Conservation (phyloP, 2,329 filamentous ascomycete species). For the Penicillium psychrosexuale region DNA sequence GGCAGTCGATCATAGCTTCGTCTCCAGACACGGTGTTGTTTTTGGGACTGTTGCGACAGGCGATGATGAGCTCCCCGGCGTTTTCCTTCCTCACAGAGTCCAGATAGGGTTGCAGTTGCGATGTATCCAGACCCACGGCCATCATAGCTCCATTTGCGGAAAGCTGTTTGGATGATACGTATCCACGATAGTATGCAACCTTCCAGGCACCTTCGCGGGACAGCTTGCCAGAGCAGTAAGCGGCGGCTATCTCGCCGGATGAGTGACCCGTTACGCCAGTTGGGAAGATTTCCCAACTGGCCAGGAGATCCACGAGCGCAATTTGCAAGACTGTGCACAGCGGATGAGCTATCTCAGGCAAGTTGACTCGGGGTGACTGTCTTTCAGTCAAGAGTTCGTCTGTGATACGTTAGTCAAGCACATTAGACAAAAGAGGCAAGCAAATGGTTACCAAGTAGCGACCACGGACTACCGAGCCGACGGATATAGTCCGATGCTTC, state of each 20-base stretch:
- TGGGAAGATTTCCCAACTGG: conserved; percentile 24
- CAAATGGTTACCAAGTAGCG: conserved; percentile 18
- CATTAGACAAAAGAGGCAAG: not conserved
- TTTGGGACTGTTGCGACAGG: conserved; percentile 30
- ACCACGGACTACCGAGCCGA: conserved; percentile 25
- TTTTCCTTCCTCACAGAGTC: conserved; percentile 5
- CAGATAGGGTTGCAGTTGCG: conserved; percentile 18
- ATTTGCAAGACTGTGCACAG: conserved; percentile 32
- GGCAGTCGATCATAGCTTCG: conserved; percentile 23
- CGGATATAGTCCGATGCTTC: conserved; percentile 24
- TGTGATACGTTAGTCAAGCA: conserved; percentile 4
- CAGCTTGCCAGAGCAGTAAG: conserved; percentile 46
- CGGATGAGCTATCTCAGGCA: conserved; percentile 29
- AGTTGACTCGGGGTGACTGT: conserved; percentile 21
- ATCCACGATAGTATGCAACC: conserved; percentile 30
- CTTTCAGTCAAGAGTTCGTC: conserved; percentile 25
- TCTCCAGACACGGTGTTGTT: conserved; percentile 30
- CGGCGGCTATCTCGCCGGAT: conserved; percentile 42
- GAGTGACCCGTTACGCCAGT: conserved; percentile 30
- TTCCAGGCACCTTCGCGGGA: conserved; percentile 26
- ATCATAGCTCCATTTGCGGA: conserved; percentile 28
- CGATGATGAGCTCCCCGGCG: conserved; percentile 25
- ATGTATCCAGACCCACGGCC: conserved; percentile 24
- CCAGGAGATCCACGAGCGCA: conserved; percentile 31
- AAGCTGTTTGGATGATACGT: conserved; percentile 21